These are phyloP conservation scores for Leishmania major DNA, from an alignment of 208 protist genomes.

Conservation along the genomic window DNA sequence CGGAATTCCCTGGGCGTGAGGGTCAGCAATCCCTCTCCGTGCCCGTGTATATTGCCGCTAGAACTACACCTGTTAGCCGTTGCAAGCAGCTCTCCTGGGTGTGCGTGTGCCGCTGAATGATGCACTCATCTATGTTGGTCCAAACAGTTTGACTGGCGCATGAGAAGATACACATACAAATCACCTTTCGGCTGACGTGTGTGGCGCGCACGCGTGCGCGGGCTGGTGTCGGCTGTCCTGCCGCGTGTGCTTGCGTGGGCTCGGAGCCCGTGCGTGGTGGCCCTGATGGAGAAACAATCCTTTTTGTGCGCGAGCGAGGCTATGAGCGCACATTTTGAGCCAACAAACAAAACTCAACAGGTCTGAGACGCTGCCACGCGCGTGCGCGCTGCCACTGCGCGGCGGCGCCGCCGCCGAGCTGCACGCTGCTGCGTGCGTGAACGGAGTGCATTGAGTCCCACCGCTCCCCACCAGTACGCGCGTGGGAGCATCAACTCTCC, in stretches of 20 bases:
- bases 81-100: too few relatives aligned
- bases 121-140: conserved; percentile 33
- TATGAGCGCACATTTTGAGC: conserved; percentile 31
- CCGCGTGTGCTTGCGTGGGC: background rate
- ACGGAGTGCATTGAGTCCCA: conserved; percentile 32
- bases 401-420: background rate
- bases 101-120: conserved; percentile 15
- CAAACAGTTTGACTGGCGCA: conserved; percentile 33
- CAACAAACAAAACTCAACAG: conserved; percentile 34
- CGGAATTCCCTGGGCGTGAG: conserved; percentile 26
- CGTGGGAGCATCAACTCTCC: conserved; percentile 31
- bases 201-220: background rate
- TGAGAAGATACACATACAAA: conserved; percentile 30
- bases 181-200: conserved; percentile 31
- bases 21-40: conserved; percentile 15
- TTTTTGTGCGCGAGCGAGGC: conserved; percentile 27
- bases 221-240: background rate
- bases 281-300: conserved; percentile 16
- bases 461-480: conserved; percentile 16
- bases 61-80: background rate
- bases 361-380: conserved; percentile 11
- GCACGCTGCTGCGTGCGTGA: background rate
- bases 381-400: background rate
- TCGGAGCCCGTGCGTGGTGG: background rate
- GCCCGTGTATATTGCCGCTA: conserved; percentile 25